These are phyloP conservation scores for Eutrema yunnanense DNA, from an alignment of 345 rosid species.

Conservation along the genomic window DNA sequence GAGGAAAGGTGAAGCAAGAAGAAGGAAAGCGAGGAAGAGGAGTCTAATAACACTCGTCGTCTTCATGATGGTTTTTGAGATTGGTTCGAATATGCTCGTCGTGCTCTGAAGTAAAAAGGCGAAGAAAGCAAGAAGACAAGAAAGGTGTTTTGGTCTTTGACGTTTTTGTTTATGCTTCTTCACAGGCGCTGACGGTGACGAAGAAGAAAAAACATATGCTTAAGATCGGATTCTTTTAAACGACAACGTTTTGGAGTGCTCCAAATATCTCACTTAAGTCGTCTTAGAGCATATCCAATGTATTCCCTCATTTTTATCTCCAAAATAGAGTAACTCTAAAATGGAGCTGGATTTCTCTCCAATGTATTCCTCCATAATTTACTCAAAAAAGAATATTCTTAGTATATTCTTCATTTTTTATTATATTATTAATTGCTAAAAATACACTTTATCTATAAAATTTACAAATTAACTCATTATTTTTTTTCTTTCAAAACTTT, in stretches of 20 bases:
- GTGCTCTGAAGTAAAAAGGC: background rate
- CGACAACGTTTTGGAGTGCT: background rate
- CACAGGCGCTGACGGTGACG: conserved; percentile 2
- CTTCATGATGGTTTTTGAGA: background rate
- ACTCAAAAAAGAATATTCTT: too few species aligned
- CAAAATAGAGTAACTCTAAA: too few species aligned
- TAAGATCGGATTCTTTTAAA: background rate
- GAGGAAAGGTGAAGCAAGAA: conserved; percentile 63
- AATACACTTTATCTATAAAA: too few species aligned
- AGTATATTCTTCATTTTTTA: too few species aligned
- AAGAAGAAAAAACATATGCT: background rate
- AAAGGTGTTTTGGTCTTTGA: background rate
- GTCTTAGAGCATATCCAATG: too few species aligned
- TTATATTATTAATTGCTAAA: too few species aligned
- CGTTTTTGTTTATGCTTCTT: background rate
- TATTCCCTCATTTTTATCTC: too few species aligned
- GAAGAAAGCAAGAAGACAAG: conserved; percentile 17
- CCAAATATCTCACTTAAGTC: too few species aligned
- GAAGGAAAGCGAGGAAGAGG: conserved; percentile 61
- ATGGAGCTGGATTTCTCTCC: too few species aligned
- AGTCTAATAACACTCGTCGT: conserved; percentile 43
- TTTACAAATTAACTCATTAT: too few species aligned
- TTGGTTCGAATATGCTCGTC: background rate
- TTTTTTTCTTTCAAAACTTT: too few species aligned
- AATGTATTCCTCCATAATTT: too few species aligned